phyloP scores from a whole-genome alignment of 23 red algal genomes.

The Gracilariopsis chorda region DNA sequence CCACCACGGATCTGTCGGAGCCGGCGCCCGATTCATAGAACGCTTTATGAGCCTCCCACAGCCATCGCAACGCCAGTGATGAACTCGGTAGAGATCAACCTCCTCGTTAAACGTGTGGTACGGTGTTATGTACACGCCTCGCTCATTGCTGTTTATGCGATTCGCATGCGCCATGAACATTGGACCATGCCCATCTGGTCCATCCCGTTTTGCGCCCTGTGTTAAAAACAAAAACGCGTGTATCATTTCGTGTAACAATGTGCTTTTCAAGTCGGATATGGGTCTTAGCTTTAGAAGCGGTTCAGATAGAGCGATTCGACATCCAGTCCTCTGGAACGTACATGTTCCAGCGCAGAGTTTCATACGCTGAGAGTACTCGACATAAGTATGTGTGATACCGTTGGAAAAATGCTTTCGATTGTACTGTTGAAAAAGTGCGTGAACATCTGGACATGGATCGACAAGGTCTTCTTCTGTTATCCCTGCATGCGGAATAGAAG shows the following conservation, averaged over 20 bases:
- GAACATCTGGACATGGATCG: slow-evolving; percentile 60
- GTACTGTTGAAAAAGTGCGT: slow-evolving; percentile 61
- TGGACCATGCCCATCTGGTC: slow-evolving; percentile 61
- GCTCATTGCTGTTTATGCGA: not conserved
- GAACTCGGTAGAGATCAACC: slow-evolving; percentile 54
- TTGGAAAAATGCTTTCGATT: slow-evolving; percentile 63
- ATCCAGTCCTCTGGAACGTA: slow-evolving; percentile 42
- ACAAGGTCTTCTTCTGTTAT: not conserved
- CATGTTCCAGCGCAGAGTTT: slow-evolving; percentile 74
- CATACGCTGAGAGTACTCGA: slow-evolving; percentile 73
- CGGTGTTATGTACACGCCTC: slow-evolving; percentile 52
- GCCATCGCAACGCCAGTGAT: slow-evolving; percentile 64
- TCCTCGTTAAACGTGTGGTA: slow-evolving; percentile 69
- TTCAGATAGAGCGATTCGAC: slow-evolving; percentile 68
- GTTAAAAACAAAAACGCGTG: slow-evolving; percentile 75
- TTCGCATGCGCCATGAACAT: slow-evolving; percentile 35
- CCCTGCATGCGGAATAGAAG: not conserved
- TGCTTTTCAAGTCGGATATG: slow-evolving; percentile 50
- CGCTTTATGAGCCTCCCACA: slow-evolving; percentile 62
- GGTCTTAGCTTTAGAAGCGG: slow-evolving; percentile 59
- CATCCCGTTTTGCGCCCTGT: slow-evolving; percentile 27
- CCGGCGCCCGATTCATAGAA: slow-evolving; percentile 78
- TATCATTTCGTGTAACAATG: slow-evolving; percentile 81
- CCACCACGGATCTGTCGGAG: slow-evolving; percentile 58
- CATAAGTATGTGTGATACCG: slow-evolving; percentile 33